These are phyloP conservation scores for Plenodomus tracheiphilus DNA, from an alignment of 2,329 filamentous ascomycete species.

Conservation along the genomic window DNA sequence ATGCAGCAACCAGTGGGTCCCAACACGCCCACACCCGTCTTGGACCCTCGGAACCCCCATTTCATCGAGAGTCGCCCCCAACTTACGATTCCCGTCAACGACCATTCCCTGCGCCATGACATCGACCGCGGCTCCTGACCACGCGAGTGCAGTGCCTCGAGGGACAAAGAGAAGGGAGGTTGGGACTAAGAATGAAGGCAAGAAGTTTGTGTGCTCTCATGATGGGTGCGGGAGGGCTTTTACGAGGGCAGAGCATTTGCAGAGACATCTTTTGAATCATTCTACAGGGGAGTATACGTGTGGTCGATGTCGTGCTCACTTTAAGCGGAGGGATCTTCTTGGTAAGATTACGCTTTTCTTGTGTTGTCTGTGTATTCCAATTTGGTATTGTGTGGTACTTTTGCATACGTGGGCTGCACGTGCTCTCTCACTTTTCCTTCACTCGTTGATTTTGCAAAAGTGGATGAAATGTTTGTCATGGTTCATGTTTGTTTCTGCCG, in stretches of 20 bases:
- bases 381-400: slow-evolving; percentile 4
- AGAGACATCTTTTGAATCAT: slow-evolving; percentile 93
- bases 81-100: slow-evolving; percentile 29
- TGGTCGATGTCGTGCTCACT: slow-evolving; percentile 62
- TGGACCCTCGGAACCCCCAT: slow-evolving; percentile 25
- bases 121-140: slow-evolving; percentile 16
- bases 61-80: slow-evolving; percentile 27
- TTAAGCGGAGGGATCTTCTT: slow-evolving; percentile 63
- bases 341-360: slow-evolving; percentile 46
- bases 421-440: slow-evolving; percentile 2
- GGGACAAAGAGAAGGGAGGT: slow-evolving; percentile 65
- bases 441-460: background rate
- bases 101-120: slow-evolving; percentile 15
- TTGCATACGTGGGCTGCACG: slow-evolving; percentile 4
- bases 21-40: background rate
- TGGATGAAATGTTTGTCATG: background rate
- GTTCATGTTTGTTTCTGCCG: too few species aligned
- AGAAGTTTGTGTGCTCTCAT: slow-evolving; percentile 69
- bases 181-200: slow-evolving; percentile 43
- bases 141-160: slow-evolving; percentile 51
- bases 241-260: slow-evolving; percentile 91
- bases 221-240: slow-evolving; percentile 92
- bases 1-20: background rate
- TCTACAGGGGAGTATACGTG: slow-evolving; percentile 59
- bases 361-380: too few species aligned